phyloP scores from a whole-genome alignment of 2,329 filamentous ascomycete genomes.

The Penicillium polonicum region DNA sequence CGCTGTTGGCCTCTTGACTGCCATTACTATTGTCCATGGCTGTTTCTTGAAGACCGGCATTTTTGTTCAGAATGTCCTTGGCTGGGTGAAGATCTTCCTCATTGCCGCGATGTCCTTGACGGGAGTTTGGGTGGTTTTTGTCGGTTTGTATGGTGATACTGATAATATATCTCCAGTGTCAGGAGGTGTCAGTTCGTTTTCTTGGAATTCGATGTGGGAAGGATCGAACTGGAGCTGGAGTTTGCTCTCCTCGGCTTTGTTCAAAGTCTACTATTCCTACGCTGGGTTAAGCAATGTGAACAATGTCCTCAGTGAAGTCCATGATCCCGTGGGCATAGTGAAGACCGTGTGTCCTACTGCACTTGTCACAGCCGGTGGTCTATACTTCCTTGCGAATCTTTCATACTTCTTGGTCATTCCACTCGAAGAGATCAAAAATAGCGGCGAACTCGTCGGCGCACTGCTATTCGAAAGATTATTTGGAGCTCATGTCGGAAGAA shows the following conservation, averaged over 20 bases:
- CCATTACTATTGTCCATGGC: constrained; percentile 60
- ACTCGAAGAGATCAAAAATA: constrained; percentile 63
- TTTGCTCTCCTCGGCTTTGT: constrained; percentile 62
- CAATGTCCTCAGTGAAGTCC: constrained; percentile 70
- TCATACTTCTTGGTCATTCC: constrained; percentile 65
- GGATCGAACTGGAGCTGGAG: constrained; percentile 69
- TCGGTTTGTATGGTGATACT: constrained; percentile 33
- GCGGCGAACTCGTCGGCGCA: constrained; percentile 66
- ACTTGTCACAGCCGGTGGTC: constrained; percentile 59
- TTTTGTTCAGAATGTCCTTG: constrained; percentile 59
- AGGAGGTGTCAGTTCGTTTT: constrained; percentile 8
- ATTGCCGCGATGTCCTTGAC: constrained; percentile 62
- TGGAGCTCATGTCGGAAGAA: constrained; percentile 57
- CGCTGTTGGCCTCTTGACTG: constrained; percentile 57
- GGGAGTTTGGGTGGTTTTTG: constrained; percentile 58
- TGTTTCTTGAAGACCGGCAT: constrained; percentile 59
- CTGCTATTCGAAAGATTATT: constrained; percentile 67
- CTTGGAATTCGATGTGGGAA: constrained; percentile 60
- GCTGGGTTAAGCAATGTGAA: constrained; percentile 65
- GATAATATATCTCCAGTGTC: background rate
- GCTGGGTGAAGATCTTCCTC: constrained; percentile 63
- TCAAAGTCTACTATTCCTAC: constrained; percentile 67
- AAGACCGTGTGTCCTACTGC: constrained; percentile 62
- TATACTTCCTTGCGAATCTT: constrained; percentile 68
- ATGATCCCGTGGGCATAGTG: constrained; percentile 64